Evolutionary conservation across 371 early-diverging fungal genomes (phyloP).

Genomic region (Chytridium lagenaria): DNA sequence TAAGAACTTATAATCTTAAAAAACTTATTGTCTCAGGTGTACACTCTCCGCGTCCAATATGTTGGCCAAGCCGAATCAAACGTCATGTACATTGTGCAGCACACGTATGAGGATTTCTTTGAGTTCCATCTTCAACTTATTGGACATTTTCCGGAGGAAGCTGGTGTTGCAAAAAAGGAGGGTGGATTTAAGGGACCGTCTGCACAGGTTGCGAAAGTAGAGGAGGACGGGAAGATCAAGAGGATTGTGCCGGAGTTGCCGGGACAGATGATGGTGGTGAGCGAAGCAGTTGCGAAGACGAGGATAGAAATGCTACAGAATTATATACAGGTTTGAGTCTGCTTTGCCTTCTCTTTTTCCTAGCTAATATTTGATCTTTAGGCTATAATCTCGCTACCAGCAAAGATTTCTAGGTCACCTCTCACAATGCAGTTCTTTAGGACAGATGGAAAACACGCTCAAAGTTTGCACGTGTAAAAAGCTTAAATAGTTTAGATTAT

Average conservation of each 20-base stretch:
- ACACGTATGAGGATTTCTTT: slow-evolving; percentile 58
- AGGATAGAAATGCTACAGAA: slow-evolving; percentile 47
- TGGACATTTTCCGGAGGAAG: slow-evolving; percentile 60
- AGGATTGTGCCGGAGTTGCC: slow-evolving; percentile 60
- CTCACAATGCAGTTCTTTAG: slow-evolving; percentile 54
- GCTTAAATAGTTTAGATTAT: too few relatives aligned
- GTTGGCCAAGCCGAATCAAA: slow-evolving; percentile 12
- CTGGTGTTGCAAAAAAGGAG: slow-evolving; percentile 42
- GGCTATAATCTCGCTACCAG: slow-evolving; percentile 48
- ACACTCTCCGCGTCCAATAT: slow-evolving; percentile 11
- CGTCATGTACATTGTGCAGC: slow-evolving; percentile 24
- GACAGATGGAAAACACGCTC: slow-evolving; percentile 44
- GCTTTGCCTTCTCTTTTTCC: slow-evolving; percentile 2
- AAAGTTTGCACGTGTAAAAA: too few relatives aligned
- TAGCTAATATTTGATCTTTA: not conserved
- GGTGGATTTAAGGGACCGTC: not conserved
- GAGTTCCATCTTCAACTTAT: slow-evolving; percentile 60
- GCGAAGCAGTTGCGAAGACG: slow-evolving; percentile 52
- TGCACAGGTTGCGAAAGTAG: not conserved
- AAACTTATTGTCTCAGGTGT: not conserved
- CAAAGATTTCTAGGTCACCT: slow-evolving; percentile 53
- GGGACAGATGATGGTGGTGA: slow-evolving; percentile 59
- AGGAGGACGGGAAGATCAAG: slow-evolving; percentile 3
- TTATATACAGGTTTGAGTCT: slow-evolving; percentile 47
- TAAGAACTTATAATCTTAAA: slow-evolving; percentile 21